A percentile compares a stretch with the other conserved stretches of the same genome.
Evolutionary conservation across 2,329 filamentous ascomycete species (phyloP).

Genomic region (Cladosporium sphaerospermum): DNA sequence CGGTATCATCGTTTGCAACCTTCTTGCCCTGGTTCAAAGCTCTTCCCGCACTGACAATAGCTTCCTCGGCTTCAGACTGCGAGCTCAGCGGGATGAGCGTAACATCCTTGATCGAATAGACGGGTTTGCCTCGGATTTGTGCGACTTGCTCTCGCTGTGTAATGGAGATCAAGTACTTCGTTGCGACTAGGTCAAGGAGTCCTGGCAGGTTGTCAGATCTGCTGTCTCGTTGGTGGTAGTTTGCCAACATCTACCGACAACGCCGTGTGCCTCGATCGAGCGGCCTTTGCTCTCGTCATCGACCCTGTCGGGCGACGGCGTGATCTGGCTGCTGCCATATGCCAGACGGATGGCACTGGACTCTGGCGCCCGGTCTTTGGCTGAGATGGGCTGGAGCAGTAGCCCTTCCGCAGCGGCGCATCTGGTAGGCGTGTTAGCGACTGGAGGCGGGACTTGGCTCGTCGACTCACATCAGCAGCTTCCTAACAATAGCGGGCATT

Average conservation of each 20-base stretch:
- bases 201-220: conserved; percentile 47
- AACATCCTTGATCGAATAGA: conserved; percentile 85
- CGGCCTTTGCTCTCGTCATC: conserved; percentile 34
- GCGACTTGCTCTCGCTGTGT: conserved; percentile 83
- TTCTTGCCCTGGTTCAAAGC: conserved; percentile 25
- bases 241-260: conserved; percentile 48
- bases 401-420: conserved; percentile 73
- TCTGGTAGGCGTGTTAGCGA: conserved; percentile 25
- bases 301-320: conserved; percentile 35
- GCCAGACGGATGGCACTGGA: conserved; percentile 52
- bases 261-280: conserved; percentile 42
- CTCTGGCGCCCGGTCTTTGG: conserved; percentile 31
- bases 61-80: conserved; percentile 63
- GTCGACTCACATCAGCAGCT: conserved; percentile 58
- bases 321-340: conserved; percentile 56
- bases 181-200: conserved; percentile 72
- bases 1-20: conserved; percentile 27
- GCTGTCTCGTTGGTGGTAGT: background rate
- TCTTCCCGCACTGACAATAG: conserved; percentile 58
- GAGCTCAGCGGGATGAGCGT: conserved; percentile 83
- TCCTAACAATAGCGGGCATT: conserved; percentile 75
- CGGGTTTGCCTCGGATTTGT: conserved; percentile 69
- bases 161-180: conserved; percentile 81
- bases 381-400: conserved; percentile 66
- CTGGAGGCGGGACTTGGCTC: background rate